A percentile compares a stretch with the other conserved stretches of the same genome.
Conservation (phyloP, 176 grass and related monocot species). For the Oryza brachyantha region DNA sequence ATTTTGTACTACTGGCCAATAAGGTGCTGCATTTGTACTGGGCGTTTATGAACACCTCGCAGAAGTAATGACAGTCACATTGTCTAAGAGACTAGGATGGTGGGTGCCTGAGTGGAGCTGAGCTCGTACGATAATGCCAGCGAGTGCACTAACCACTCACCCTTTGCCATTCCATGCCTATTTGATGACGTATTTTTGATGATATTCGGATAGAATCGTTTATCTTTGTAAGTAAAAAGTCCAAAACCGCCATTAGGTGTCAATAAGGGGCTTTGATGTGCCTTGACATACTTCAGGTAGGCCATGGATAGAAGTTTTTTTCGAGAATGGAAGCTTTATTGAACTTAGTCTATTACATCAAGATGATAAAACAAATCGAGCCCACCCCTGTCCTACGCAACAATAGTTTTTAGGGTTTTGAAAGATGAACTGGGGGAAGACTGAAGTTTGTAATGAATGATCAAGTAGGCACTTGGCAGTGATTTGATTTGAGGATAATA, state of each 20-base stretch:
- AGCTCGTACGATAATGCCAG: neutral
- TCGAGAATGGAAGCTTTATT: too few species aligned
- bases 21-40: neutral
- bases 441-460: neutral
- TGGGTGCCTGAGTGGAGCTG: neutral
- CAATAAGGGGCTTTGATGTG: neutral
- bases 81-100: neutral
- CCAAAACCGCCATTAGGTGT: neutral
- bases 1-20: neutral
- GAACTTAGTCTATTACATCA: too few species aligned
- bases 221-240: neutral
- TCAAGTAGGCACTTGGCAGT: neutral
- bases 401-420: too few species aligned
- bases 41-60: conserved; percentile 11
- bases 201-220: too few species aligned
- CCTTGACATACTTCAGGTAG: neutral
- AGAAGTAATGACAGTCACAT: too few species aligned
- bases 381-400: too few species aligned
- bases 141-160: neutral
- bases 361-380: too few species aligned
- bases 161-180: neutral
- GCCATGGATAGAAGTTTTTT: too few species aligned
- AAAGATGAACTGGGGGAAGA: neutral
- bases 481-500: neutral
- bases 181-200: too few species aligned